Conservation (phyloP, 805 yeast genomes). For the Clavispora phyllophila region DNA sequence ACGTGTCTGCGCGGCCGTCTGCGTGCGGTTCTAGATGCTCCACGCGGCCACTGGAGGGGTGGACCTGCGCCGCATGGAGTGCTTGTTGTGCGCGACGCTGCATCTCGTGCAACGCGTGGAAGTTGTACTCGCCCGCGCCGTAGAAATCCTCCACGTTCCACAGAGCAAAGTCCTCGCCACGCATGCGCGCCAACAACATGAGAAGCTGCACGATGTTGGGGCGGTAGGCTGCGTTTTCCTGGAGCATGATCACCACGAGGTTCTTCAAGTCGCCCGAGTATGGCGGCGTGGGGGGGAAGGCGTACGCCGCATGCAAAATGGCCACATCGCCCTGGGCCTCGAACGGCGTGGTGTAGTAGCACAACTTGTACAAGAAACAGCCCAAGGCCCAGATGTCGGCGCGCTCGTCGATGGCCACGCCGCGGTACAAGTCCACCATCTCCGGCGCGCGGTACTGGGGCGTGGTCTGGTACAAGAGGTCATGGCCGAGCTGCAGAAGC, state of each 20-base stretch:
- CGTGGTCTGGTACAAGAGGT: conserved; percentile 85
- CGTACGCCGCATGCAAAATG: conserved; percentile 76
- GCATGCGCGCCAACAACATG: conserved; percentile 53
- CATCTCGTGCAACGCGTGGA: conserved; percentile 49
- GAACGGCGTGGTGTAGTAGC: conserved; percentile 93
- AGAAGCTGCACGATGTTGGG: conserved; percentile 86
- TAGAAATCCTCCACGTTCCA: conserved; percentile 40
- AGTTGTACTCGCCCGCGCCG: conserved; percentile 50
- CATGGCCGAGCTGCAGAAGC: conserved; percentile 73
- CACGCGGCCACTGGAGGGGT: neutral
- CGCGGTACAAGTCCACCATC: conserved; percentile 84
- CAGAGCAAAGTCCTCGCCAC: conserved; percentile 27
- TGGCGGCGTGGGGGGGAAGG: conserved; percentile 64
- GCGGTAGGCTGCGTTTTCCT: conserved; percentile 74
- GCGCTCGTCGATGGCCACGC: conserved; percentile 83
- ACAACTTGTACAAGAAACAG: conserved; percentile 79
- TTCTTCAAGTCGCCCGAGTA: conserved; percentile 70
- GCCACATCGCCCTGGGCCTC: conserved; percentile 86
- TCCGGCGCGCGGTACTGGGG: conserved; percentile 96
- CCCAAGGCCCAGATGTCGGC: conserved; percentile 98
- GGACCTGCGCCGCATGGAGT: neutral
- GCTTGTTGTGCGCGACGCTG: conserved; percentile 35
- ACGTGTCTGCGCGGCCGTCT: neutral
- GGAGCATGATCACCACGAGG: conserved; percentile 71
- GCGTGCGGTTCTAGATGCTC: neutral